Evolutionary conservation across 306 rosid genomes (phyloP).

Genomic region (Lagenaria siceraria): DNA sequence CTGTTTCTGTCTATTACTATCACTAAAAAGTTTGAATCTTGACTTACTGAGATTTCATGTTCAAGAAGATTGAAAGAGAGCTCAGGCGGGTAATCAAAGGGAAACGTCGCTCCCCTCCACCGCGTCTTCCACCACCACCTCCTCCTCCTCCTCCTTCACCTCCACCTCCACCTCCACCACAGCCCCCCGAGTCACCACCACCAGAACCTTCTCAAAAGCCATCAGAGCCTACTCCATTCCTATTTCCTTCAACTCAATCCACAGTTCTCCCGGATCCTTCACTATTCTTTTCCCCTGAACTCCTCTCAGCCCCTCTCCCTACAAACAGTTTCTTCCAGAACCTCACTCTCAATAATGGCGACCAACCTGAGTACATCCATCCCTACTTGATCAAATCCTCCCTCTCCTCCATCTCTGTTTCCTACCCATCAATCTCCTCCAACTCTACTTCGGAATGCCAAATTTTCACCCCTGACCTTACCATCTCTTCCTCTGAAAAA

Average conservation of each 20-base stretch:
- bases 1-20: neutral
- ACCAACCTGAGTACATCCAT: constrained; percentile 76
- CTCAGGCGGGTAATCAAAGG: constrained; percentile 4
- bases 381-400: constrained; percentile 66
- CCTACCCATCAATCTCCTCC: constrained; percentile 43
- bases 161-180: neutral
- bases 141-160: neutral
- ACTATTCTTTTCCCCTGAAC: constrained; percentile 40
- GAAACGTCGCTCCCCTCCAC: neutral
- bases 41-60: constrained; percentile 13
- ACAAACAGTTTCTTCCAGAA: constrained; percentile 90
- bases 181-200: neutral
- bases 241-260: constrained; percentile 52
- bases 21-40: neutral
- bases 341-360: constrained; percentile 58
- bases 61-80: constrained; percentile 20
- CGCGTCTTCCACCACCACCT: neutral
- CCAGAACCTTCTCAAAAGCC: constrained; percentile 4
- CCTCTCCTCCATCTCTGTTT: constrained; percentile 43
- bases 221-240: constrained; percentile 15
- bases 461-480: constrained; percentile 48
- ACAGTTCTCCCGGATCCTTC: constrained; percentile 78
- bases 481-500: constrained; percentile 33
- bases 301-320: constrained; percentile 57
- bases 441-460: constrained; percentile 37